Evolutionary conservation across 192 early-diverging fungal species (phyloP).

Genomic region (Linnemannia zychae): DNA sequence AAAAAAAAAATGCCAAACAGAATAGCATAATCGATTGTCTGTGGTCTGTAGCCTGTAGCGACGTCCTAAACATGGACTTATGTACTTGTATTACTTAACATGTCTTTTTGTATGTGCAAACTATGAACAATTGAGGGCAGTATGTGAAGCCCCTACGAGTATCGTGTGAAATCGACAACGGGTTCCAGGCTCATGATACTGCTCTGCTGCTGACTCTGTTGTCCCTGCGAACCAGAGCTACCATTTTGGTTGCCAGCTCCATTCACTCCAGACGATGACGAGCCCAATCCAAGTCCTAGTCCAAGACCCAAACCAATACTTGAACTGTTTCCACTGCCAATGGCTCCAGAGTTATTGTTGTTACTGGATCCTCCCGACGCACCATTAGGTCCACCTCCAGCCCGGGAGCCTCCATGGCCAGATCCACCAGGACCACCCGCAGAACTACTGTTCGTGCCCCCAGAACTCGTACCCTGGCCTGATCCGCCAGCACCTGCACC

Average conservation of each 20-base stretch:
- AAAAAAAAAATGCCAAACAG: too few relatives aligned
- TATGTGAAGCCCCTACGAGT: constrained; percentile 60
- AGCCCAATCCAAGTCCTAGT: constrained; percentile 37
- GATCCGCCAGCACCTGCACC: not conserved
- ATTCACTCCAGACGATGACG: constrained; percentile 16
- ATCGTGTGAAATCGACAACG: constrained; percentile 70
- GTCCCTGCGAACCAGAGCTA: not conserved
- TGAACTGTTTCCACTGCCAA: constrained; percentile 12
- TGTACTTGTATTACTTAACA: not conserved
- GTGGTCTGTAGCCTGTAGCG: too few relatives aligned
- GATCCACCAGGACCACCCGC: constrained; percentile 2
- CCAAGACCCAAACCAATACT: constrained; percentile 40
- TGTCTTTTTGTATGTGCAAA: not conserved
- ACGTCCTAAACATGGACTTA: too few relatives aligned
- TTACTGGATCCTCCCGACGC: constrained; percentile 1
- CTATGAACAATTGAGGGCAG: not conserved
- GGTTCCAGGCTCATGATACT: constrained; percentile 52
- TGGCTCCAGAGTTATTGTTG: not conserved
- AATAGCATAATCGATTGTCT: too few relatives aligned
- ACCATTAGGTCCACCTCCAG: not conserved
- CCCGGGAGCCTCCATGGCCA: constrained; percentile 11
- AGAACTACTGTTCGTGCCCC: not conserved
- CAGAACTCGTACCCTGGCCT: constrained; percentile 4
- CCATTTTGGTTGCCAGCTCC: constrained; percentile 1
- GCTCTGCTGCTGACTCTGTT: constrained; percentile 14